These are phyloP conservation scores for Logfia minima DNA, from an alignment of 129 eudicot genomes.

Conservation along the genomic window DNA sequence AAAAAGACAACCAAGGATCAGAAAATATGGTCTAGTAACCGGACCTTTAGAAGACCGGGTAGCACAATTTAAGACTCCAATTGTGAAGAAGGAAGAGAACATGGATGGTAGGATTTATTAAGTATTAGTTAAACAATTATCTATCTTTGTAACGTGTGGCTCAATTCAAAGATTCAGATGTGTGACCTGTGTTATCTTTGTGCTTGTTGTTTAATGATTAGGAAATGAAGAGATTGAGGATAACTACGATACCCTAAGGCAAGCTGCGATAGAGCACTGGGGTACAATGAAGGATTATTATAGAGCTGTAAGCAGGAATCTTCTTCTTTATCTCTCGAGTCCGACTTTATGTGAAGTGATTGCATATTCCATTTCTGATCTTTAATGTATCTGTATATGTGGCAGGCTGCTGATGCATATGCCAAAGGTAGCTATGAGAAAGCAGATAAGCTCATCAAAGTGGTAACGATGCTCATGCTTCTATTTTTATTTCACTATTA, in stretches of 20 bases:
- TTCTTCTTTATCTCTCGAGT: background rate
- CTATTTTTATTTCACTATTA: background rate
- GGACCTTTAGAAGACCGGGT: conserved; percentile 50
- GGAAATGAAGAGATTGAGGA: conserved; percentile 46
- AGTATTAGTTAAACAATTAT: too few relatives aligned
- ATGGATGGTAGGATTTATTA: conserved; percentile 38
- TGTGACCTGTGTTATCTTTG: conserved; percentile 5
- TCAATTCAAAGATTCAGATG: background rate
- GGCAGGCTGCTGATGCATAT: conserved; percentile 75
- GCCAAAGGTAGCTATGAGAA: conserved; percentile 39
- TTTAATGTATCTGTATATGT: background rate
- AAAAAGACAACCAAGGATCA: conserved; percentile 24
- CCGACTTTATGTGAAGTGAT: background rate
- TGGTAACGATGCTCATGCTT: conserved; percentile 40
- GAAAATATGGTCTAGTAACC: conserved; percentile 50
- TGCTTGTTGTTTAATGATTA: conserved; percentile 23
- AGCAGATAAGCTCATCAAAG: conserved; percentile 43
- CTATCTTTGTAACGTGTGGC: background rate
- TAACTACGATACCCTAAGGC: conserved; percentile 48
- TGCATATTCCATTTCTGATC: conserved; percentile 10
- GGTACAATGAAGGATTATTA: conserved; percentile 63
- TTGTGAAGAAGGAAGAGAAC: conserved; percentile 41
- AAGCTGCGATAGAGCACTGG: conserved; percentile 61
- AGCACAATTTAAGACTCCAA: conserved; percentile 30
- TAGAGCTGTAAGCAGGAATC: conserved; percentile 56